A percentile compares a stretch with the other conserved stretches of the same genome.
These are phyloP conservation scores for Colletotrichum limetticola DNA, from an alignment of 2,329 filamentous ascomycete species.

Conservation along the genomic window DNA sequence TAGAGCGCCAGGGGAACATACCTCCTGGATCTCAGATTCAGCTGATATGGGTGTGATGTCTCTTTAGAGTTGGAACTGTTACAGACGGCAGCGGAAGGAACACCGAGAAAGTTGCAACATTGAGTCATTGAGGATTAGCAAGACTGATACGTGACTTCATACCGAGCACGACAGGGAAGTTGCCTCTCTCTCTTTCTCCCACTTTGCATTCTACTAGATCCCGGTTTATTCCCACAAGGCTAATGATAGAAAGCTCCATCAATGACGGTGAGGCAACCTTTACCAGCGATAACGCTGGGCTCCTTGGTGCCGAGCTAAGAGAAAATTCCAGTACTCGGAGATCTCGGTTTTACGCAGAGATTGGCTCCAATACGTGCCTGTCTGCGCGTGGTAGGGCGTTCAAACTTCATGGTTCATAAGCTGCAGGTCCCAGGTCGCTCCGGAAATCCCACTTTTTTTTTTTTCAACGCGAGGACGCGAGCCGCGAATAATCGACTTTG, in stretches of 20 bases:
- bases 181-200: not conserved
- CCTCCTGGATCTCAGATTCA: not conserved
- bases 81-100: not conserved
- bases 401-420: not conserved
- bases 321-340: not conserved
- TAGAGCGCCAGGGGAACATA: not conserved
- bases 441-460: too few relatives aligned
- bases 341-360: not conserved
- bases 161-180: too few relatives aligned
- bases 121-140: not conserved
- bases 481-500: not conserved
- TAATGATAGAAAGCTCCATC: not conserved
- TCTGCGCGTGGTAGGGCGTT: not conserved
- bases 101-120: not conserved
- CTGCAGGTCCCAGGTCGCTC: not conserved
- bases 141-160: constrained; percentile 7
- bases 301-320: not conserved
- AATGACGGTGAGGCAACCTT: not conserved
- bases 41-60: not conserved
- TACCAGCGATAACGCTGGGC: not conserved
- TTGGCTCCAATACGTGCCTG: not conserved
- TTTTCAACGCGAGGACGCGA: not conserved
- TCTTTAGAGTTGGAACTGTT: not conserved
- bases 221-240: constrained; percentile 10
- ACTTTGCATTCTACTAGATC: not conserved